These are phyloP conservation scores for Chaetomium globosum DNA, from an alignment of 2,329 filamentous ascomycete species.

Conservation along the genomic window DNA sequence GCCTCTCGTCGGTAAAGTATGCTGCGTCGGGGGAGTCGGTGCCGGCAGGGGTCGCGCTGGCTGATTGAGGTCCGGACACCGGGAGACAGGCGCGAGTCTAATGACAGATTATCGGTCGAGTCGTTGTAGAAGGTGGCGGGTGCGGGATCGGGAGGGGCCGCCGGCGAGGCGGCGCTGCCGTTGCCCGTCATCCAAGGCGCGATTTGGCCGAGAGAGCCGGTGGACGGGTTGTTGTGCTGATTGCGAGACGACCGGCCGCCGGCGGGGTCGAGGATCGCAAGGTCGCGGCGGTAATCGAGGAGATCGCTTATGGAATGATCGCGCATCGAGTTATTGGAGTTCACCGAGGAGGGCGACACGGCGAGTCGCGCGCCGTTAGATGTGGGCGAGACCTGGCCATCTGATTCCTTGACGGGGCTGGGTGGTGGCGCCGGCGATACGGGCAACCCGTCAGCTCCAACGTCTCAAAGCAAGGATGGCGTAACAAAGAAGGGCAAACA, in stretches of 20 bases:
- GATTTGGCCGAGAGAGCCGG: conserved; percentile 56
- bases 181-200: conserved; percentile 60
- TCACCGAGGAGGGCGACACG: conserved; percentile 49
- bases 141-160: conserved; percentile 43
- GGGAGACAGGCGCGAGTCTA: conserved; percentile 68
- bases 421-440: conserved; percentile 29
- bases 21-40: conserved; percentile 64
- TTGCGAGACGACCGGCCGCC: conserved; percentile 57
- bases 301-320: conserved; percentile 64
- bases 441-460: conserved; percentile 40
- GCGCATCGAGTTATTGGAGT: conserved; percentile 54
- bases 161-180: conserved; percentile 42
- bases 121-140: conserved; percentile 72
- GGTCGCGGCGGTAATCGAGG: conserved; percentile 71
- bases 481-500: conserved; percentile 18
- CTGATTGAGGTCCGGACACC: conserved; percentile 60
- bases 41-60: conserved; percentile 46
- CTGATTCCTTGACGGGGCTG: conserved; percentile 45
- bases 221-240: conserved; percentile 61
- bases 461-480: conserved; percentile 23
- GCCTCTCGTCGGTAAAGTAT: conserved; percentile 70
- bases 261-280: conserved; percentile 66
- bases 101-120: conserved; percentile 69
- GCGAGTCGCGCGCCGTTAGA: conserved; percentile 50
- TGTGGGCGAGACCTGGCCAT: conserved; percentile 54